Evolutionary conservation across 805 yeast genomes (phyloP), one percentile per base, ranked within the genome.

Genomic region (Priceomyces haplophilus): DNA sequence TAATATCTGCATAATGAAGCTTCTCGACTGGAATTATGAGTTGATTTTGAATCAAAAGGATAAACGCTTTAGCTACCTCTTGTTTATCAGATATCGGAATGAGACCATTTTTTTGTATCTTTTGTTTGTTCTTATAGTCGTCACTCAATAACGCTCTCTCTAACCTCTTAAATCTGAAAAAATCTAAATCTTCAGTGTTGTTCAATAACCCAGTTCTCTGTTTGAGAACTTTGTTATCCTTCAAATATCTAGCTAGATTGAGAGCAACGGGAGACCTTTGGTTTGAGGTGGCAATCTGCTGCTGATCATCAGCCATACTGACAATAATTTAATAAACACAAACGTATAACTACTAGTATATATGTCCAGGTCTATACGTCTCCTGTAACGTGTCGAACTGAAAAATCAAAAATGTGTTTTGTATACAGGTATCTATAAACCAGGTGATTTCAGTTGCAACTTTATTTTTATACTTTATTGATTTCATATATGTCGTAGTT

Each of bases 101-200:
- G 40, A 72, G 58, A 30, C 68, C 67, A 44, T 65, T 64, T 43
- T 56, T 67, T 41, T 79, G 78, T 45, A 72, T 74, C 41, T 67
- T 52, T 40, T 76, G 78, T 48, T 69, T 77, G 48, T 55, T 61
- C 52, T 74, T 73, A 64, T 88, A 93, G 35, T 83, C 90, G 1
- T 78, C 83, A 42, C 88, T 79, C 27, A 80, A 66, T 44, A 91
- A 72, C 1, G 95, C 95, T 51, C 98, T 73, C 11, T 79, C 67
- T 34, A 88, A 84, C 55, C 99, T 78, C 63, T 91, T 91, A 62
- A 74, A 85, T 51, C 95, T 75, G 76, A 91, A 93, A 62, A 93
- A 89, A 45, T 88, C 96, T 27, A 79, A 76, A 37, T 80, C 81
- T n/a, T 59, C 66, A 48, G 78, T 78, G 42, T 84, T 82, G 53